phyloP scores from a whole-genome alignment of 1,139 yeast species.

The Saccharomyces pastorianus region DNA sequence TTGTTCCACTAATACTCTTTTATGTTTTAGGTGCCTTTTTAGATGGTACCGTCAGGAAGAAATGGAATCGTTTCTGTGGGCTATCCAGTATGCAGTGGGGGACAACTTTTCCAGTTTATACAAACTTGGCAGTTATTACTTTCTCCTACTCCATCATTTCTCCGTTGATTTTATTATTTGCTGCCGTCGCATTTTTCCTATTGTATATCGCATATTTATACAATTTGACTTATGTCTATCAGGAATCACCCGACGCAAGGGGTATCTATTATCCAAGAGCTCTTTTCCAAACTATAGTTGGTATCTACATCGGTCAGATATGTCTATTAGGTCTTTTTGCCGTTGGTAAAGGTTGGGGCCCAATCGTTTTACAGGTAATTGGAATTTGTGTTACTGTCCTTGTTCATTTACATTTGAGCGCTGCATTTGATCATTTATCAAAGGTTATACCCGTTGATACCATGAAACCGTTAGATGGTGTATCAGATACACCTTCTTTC shows the following conservation, averaged over 20 bases:
- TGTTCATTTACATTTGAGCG: constrained; percentile 52
- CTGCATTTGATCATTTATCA: constrained; percentile 59
- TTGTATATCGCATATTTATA: constrained; percentile 74
- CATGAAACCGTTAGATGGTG: constrained; percentile 61
- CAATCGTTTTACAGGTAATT: constrained; percentile 67
- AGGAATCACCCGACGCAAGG: constrained; percentile 62
- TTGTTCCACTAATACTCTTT: constrained; percentile 62
- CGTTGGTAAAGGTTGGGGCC: constrained; percentile 94
- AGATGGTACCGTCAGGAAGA: constrained; percentile 81
- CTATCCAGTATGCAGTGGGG: constrained; percentile 76
- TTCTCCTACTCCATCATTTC: constrained; percentile 76
- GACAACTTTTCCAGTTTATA: constrained; percentile 74
- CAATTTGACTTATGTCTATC: constrained; percentile 65
- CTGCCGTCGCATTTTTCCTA: constrained; percentile 58
- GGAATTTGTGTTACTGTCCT: constrained; percentile 56
- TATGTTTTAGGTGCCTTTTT: constrained; percentile 60
- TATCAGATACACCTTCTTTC: constrained; percentile 52
- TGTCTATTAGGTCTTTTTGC: constrained; percentile 80
- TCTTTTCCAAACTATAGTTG: constrained; percentile 77
- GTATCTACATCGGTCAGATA: constrained; percentile 78
- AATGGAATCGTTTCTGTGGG: constrained; percentile 62
- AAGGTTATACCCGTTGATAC: constrained; percentile 54
- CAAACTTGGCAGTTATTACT: constrained; percentile 72
- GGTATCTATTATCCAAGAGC: constrained; percentile 88
- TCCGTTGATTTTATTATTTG: constrained; percentile 66